Evolutionary conservation across 176 grass and related monocot species (phyloP), one percentile per base, ranked within the genome.

Genomic region (Musa beccarii): DNA sequence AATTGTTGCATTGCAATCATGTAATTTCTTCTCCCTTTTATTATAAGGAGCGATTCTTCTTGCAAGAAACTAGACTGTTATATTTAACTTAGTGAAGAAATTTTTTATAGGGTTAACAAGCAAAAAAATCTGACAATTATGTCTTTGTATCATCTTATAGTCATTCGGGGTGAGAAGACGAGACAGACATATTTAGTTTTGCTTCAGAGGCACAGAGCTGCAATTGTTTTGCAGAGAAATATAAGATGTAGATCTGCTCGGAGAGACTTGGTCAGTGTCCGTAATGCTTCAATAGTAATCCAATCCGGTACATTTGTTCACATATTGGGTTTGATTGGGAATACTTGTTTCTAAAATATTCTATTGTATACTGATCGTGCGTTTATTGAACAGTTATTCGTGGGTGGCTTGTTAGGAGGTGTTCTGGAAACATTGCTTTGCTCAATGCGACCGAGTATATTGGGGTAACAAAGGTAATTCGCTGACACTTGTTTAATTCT

Each of bases 1-100:
- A 80, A 86, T 99, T 86, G 76, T 99, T 77, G 75, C 79, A 80
- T 78, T 99, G 86, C 95, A 99, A 84, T 83, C 95, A 91, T 91
- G 95, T 99, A 92, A 22, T 15, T 69, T 53, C 53, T 77, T 53
- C 53, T 70, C 17, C 2, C 11, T 25, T 5, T 66, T 9, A 66
- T 66, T 63, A 54, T 29, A 43, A 43, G 34, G 34, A 43, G 34
- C 34, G 0, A 43, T 43, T 43, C 4, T 43, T 43, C 34, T 43
- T 43, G 34, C 34, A 43, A 43, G 34, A 5, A 43, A 43, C 34
- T 43, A 43, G 34, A 43, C 0, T 43, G 34, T 43, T 43, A 43
- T 43, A 43, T 43, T 43, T 43, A 43, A 43, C 34, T 43, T 43
- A 4, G 34, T 43, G 34, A 43, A 43, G 34, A 43, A 6, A 43